Percentiles rank a stretch among this genome's conserved stretches.
Conservation (phyloP, 208 protist genomes). For the Trypanosomatidae sp. region DNA sequence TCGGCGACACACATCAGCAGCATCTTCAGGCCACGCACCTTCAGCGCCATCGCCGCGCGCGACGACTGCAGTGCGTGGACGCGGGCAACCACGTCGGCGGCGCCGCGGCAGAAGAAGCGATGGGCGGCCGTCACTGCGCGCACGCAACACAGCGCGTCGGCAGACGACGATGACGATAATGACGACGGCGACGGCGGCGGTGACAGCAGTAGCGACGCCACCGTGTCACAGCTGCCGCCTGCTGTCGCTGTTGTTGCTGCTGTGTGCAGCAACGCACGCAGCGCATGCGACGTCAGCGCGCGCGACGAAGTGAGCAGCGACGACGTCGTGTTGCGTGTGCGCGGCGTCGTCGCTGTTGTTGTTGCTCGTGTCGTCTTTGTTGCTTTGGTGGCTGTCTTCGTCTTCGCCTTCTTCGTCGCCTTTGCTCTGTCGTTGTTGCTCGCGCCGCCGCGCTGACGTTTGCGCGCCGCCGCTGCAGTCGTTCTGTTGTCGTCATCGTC, state of each 20-base stretch:
- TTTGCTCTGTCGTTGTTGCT: not conserved
- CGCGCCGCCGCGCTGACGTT: not conserved
- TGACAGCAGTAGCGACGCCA: not conserved
- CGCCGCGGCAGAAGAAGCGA: conserved; percentile 27
- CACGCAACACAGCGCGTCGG: no score
- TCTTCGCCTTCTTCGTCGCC: not conserved
- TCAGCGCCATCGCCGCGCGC: conserved; percentile 65
- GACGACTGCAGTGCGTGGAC: conserved; percentile 69
- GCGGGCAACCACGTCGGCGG: conserved; percentile 51
- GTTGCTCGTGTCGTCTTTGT: no score
- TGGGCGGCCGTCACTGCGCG: conserved; percentile 8
- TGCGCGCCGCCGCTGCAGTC: not conserved
- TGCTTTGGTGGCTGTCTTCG: conserved; percentile 7
- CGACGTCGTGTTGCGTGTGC: no score
- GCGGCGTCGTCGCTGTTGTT: no score
- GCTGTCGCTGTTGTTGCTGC: no score
- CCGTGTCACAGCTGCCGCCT: not conserved
- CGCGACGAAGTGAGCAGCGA: no score
- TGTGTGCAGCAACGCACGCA: no score
- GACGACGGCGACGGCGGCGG: no score
- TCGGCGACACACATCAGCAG: conserved; percentile 65
- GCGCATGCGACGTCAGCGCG: no score
- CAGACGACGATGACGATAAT: no score
- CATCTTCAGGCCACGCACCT: conserved; percentile 78
- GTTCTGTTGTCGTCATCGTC: conserved; percentile 9